Evolutionary conservation across 1,284 basidiomycete species (phyloP), one percentile per base, ranked within the genome.

Genomic region (Puccinia hordei): DNA sequence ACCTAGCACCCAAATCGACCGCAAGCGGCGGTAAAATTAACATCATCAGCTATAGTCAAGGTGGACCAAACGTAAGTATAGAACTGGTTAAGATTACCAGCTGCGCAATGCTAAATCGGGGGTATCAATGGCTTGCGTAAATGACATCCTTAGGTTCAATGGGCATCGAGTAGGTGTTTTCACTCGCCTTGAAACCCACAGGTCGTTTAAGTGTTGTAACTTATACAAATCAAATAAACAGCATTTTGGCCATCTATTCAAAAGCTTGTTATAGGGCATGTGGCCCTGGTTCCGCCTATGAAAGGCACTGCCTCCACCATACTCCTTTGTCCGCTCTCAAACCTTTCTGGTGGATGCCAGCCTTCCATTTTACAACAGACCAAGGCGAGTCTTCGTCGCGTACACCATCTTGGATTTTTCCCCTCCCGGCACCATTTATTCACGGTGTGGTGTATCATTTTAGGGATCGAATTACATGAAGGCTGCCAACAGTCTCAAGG

Each of bases 41-140:
- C 59, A 49, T 85, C 55, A 82, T 86, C 55, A 83, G 83, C 13
- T 85, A 86, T 81, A 85, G 84, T 27, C 85, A 86, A 68, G 86
- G 85, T 22, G 83, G 82, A 22, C n/a, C 49, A 33, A 55, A 68
- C 51, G 46, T 84, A 59, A 85, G 85, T 82, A 83, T 13, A 83
- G 5, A 13, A 30, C 27, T 49, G n/a, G 15, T 55, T 55, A 24
- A 55, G 19, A 4, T 27, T 55, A 24, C 24, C 46, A 13, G 46
- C 24, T 74, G 5, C 27, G 24, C 33, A 61, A 74, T 59, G 10
- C 5, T n/a, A 10, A 38, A 57, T 24, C n/a, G 15, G 24, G 53
- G 17, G 41, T 33, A 6, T 24, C 1, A 19, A 15, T 17, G 27
- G 24, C 8, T 57, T 75, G 53, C 1, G 53, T 19, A 51, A 19